Evolutionary conservation across 2,329 filamentous ascomycete genomes (phyloP).

Genomic region (Raffaelea albimanens): DNA sequence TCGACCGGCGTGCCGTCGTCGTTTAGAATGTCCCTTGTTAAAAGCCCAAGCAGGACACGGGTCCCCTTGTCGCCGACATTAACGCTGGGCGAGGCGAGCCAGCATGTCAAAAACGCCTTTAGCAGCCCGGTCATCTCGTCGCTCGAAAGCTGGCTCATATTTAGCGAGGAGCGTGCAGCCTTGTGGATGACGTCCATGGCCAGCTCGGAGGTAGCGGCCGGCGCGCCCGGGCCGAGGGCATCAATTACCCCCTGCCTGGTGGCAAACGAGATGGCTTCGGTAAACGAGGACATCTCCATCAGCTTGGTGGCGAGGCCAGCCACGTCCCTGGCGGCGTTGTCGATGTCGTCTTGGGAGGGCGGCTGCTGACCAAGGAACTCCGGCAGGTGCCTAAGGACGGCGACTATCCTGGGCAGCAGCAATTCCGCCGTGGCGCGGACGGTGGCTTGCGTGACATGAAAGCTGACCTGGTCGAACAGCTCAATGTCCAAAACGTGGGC

Average conservation of each 20-base stretch:
- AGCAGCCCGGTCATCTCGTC: slow-evolving; percentile 37
- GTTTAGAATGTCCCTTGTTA: no score
- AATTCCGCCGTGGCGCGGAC: slow-evolving; percentile 42
- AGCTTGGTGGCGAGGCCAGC: slow-evolving; percentile 47
- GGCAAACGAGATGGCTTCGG: slow-evolving; percentile 40
- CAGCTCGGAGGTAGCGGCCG: slow-evolving; percentile 47
- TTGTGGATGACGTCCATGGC: slow-evolving; percentile 48
- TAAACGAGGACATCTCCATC: slow-evolving; percentile 42
- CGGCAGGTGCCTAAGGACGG: slow-evolving; percentile 40
- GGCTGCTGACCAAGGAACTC: slow-evolving; percentile 12
- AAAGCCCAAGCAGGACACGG: slow-evolving; percentile 37
- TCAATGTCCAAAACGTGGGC: no score
- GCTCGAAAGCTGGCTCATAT: neutral
- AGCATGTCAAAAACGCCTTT: slow-evolving; percentile 36
- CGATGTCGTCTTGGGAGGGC: neutral
- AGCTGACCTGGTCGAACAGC: slow-evolving; percentile 49
- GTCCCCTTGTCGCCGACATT: slow-evolving; percentile 46
- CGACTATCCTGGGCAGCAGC: slow-evolving; percentile 44
- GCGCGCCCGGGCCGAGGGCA: slow-evolving; percentile 43
- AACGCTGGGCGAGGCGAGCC: slow-evolving; percentile 44
- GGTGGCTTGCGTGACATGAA: slow-evolving; percentile 49
- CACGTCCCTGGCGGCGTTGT: slow-evolving; percentile 26
- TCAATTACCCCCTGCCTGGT: slow-evolving; percentile 39
- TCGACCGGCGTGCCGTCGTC: no score
- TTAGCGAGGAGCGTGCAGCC: slow-evolving; percentile 31